Base-by-base conservation (phyloP, 371 early-diverging fungal genomes). In the Rhizopus delemar region DNA sequence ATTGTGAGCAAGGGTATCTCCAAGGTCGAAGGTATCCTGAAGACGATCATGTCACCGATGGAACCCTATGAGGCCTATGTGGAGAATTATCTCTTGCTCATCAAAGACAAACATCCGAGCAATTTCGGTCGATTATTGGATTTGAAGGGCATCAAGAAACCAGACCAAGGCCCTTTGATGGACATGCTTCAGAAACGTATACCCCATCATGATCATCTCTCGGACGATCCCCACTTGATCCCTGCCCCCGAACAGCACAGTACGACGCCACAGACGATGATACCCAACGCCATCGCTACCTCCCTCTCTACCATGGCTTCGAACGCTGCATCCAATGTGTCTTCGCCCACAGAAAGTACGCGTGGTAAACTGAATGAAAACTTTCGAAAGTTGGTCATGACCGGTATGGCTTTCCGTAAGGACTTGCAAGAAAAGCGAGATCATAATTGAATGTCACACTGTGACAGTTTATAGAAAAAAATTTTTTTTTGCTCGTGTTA, bases 41-140 rank as follows among this genome's bases (percentile, higher is more conserved):
- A 97, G 70, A 90, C 92, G 2, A 81, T 93, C n/a, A 80, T 97
- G 83, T 86, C 91, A 3, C 92, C 96, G 0, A 77, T 75, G 34
- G 93, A 93, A 28, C 96, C 98, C 0, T 63, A 83, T 5, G 92
- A 93, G 7, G 92, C 85, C 32, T 86, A 94, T 57, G 86, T 95
- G 7, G 90, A 90, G 46, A 92, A 92, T 38, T 96, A 93, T 63
- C 60, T 94, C n/a, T 70, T 94, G 45, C 78, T 97, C 28, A 91
- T 90, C 54, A 86, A 85, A 0, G 92, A 90, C 43, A 83, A 81
- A 4, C 83, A 87, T 43, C 57, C 80, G 3, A 73, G 73, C 31
- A 84, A 83, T 31, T 93, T 94, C 55, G 86, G 86, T 38, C 83
- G 85, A 36, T 78, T 94, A 33, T 70, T 95, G 59, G 90, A 89